Evolutionary conservation across 176 grass and related monocot species (phyloP).

Genomic region (Rhynchospora breviuscula): DNA sequence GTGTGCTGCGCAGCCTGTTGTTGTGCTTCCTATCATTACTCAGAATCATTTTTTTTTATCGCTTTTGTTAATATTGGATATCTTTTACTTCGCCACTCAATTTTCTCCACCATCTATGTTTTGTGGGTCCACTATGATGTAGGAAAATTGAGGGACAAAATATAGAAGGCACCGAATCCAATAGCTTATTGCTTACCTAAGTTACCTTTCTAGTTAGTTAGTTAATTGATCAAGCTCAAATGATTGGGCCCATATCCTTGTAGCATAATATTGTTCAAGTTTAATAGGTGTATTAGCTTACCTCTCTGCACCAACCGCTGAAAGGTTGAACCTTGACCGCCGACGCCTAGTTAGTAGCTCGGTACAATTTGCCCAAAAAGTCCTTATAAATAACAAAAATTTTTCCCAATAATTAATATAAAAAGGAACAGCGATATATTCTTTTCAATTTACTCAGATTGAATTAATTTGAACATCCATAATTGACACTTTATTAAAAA

Average conservation of each 20-base stretch:
- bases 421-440: not conserved
- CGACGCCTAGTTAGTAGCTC: not conserved
- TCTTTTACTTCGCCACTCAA: too few species aligned
- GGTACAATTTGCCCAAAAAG: not conserved
- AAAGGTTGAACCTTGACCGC: not conserved
- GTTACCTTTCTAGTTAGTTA: constrained; percentile 8
- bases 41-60: not conserved
- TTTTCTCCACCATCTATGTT: too few species aligned
- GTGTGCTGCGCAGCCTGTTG: too few species aligned
- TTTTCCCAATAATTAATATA: not conserved
- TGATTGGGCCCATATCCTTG: not conserved
- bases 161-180: too few species aligned
- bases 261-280: not conserved
- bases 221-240: constrained; percentile 10
- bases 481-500: not conserved
- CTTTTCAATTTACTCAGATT: not conserved
- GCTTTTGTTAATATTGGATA: too few species aligned
- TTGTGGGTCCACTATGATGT: too few species aligned
- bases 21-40: not conserved
- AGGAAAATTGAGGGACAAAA: too few species aligned
- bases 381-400: not conserved
- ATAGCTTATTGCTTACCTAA: not conserved
- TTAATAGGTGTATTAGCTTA: not conserved
- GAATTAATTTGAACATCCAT: not conserved
- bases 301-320: not conserved